Evolutionary conservation across 148 eudicot species (phyloP), one percentile per base, ranked within the genome.

Genomic region (Selenicereus undatus): DNA sequence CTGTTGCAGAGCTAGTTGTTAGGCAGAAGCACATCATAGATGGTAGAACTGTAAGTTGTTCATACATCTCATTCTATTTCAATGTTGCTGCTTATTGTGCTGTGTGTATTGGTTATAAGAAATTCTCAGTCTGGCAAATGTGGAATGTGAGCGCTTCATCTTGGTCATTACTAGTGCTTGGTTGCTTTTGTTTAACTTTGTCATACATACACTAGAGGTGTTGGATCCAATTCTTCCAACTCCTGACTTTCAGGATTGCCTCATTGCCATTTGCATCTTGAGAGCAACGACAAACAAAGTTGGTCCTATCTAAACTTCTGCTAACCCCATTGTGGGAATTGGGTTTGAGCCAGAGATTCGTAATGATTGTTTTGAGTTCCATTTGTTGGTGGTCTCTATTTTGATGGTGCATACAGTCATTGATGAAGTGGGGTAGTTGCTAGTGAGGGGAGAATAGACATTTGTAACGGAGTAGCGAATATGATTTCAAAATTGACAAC

Each of bases 1-100:
- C 89, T 75, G 93, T 91, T 80, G 99, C 99, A 12, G 98, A 96
- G 80, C 82, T 87, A 79, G 98, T 96, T 87, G 97, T 96, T 54
- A 92, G 84, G 85, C 95, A 93, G 84, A 94, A 90, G 81, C 99
- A 96, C 74, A 82, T 87, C 74, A 90, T 96, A 48, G 98, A 96
- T 89, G 98, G 99, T 58, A 89, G 98, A 88, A 89, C 91, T 82
- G 99, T 96, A 86, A 90, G 97, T 86, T 72, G 27, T 48, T 71
- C 75, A 36, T 62, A 6, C 42, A 27, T 45, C 13, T 76, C 21
- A 18, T 18, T 43, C 29, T 76, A n/a, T 32, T 13, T 30, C 73
- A 32, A 43, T 69, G 52, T 11, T 71, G 43, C 24, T 72, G 68
- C 39, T 51, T 16, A 51, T 39, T 4, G 45, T 60, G 62, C 50